A percentile compares a stretch with the other conserved stretches of the same genome.
phyloP scores from a whole-genome alignment of 2,329 filamentous ascomycete genomes.

The Raffaelea albimanens region DNA sequence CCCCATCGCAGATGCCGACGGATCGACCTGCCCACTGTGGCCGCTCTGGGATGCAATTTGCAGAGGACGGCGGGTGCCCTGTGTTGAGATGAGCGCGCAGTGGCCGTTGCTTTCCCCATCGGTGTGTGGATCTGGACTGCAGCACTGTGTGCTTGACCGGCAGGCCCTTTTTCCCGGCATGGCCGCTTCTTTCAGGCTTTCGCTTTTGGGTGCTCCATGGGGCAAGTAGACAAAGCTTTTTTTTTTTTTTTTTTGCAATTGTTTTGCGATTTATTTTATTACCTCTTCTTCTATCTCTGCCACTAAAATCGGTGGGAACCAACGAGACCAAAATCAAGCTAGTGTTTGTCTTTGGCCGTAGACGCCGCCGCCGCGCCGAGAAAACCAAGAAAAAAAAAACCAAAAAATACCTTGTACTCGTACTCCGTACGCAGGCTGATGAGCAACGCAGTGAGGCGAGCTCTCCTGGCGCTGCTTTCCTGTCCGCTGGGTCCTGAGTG shows the following conservation, averaged over 20 bases:
- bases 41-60: too few species aligned
- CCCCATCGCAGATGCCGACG: background rate
- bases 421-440: background rate
- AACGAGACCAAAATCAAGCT: constrained; percentile 2
- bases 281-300: background rate
- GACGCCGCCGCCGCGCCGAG: constrained; percentile 3
- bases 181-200: too few species aligned
- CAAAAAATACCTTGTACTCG: background rate
- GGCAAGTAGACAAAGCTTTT: background rate
- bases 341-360: constrained; percentile 2
- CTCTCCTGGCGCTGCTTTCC: background rate
- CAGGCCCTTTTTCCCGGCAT: too few species aligned
- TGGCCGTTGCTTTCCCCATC: too few species aligned
- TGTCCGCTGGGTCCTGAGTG: background rate
- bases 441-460: background rate
- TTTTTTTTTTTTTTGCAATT: background rate
- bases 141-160: background rate
- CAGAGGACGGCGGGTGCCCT: background rate
- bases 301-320: background rate
- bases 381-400: background rate
- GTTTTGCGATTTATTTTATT: background rate
- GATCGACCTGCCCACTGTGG: background rate
- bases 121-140: background rate
- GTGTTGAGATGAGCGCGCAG: background rate
- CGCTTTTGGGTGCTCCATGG: too few species aligned